Evolutionary conservation across 176 grass and related monocot genomes (phyloP), one percentile per base, ranked within the genome.

Genomic region (Phoenix roebelenii): DNA sequence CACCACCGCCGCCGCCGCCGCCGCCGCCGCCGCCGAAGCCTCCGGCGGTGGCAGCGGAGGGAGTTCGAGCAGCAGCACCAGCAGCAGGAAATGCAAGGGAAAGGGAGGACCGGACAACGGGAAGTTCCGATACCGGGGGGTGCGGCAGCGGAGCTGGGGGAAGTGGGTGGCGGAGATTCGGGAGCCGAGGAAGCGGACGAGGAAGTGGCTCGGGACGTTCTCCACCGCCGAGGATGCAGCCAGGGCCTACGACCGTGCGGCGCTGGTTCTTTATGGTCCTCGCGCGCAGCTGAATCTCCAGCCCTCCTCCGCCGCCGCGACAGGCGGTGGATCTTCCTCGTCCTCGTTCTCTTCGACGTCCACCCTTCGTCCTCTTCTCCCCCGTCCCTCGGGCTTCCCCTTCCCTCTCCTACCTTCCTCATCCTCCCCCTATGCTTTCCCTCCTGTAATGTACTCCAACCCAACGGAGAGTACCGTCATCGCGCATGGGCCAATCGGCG

Each of bases 131-230:
- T 65, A 52, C 20, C 63, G 63, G 14, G 63, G 63, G 3, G 63
- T 65, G 22, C 48, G 63, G 48, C 63, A 65, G 49, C 48, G 63
- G 19, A 65, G 49, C 52, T 68, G 65, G 65, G 65, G 65, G 3
- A 68, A 68, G 51, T 68, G 65, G 65, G 65, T 68, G 52, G 65
- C 65, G 26, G 65, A 68, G 65, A 68, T 68, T 19, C 51, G 65
- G 25, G 63, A 65, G 23, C 63, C 63, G 49, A 19, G 49, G 12
- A 65, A 65, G 63, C 16, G 63, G 15, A 65, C 63, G 0, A 77
- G 92, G 64, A 96, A 82, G 61, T 95, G 89, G 89, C 89, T 96
- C 52, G 92, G 92, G 35, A 96, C 92, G 19, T 96, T 96, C 75
- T 71, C 81, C 74, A 91, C 92, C 16, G 92, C 92, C n/a, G 87